Conservation (phyloP, 2,329 filamentous ascomycete genomes). For the Monosporascus sp. region DNA sequence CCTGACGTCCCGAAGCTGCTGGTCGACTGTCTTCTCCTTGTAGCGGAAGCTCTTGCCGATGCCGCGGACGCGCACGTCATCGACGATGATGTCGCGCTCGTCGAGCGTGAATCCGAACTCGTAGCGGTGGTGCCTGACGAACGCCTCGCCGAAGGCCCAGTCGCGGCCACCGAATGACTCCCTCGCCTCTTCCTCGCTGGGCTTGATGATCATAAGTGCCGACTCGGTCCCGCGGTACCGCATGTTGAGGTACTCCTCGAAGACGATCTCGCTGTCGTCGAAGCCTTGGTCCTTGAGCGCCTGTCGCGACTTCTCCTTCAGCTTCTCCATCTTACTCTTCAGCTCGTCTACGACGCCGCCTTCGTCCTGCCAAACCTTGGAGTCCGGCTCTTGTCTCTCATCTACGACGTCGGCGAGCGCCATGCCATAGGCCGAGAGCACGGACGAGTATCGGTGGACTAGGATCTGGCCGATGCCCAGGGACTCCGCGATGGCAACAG, state of each 20-base stretch:
- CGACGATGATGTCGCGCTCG: conserved; percentile 82
- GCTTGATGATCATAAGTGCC: conserved; percentile 82
- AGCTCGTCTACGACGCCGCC: conserved; percentile 57
- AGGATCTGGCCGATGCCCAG: conserved; percentile 82
- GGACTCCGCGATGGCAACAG: conserved; percentile 82
- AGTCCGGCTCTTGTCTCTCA: conserved; percentile 76
- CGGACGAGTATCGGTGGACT: conserved; percentile 80
- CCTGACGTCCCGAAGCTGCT: conserved; percentile 69
- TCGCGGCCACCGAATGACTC: conserved; percentile 57
- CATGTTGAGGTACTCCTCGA: conserved; percentile 93
- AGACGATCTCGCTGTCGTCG: conserved; percentile 64
- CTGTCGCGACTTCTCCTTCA: conserved; percentile 68
- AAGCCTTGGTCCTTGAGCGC: conserved; percentile 76
- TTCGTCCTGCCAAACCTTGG: conserved; percentile 55
- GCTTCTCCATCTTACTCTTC: conserved; percentile 67
- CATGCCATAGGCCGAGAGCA: conserved; percentile 89
- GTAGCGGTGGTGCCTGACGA: conserved; percentile 81
- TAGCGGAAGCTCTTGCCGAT: conserved; percentile 85
- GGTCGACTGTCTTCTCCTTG: conserved; percentile 74
- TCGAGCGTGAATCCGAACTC: conserved; percentile 88
- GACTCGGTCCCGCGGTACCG: conserved; percentile 87
- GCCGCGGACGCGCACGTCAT: conserved; percentile 81
- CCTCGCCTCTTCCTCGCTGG: conserved; percentile 55
- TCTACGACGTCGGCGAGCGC: conserved; percentile 89
- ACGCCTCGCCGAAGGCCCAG: conserved; percentile 81